Evolutionary conservation across 306 rosid genomes (phyloP), one percentile per base, ranked within the genome.

Genomic region (Glycine soja): DNA sequence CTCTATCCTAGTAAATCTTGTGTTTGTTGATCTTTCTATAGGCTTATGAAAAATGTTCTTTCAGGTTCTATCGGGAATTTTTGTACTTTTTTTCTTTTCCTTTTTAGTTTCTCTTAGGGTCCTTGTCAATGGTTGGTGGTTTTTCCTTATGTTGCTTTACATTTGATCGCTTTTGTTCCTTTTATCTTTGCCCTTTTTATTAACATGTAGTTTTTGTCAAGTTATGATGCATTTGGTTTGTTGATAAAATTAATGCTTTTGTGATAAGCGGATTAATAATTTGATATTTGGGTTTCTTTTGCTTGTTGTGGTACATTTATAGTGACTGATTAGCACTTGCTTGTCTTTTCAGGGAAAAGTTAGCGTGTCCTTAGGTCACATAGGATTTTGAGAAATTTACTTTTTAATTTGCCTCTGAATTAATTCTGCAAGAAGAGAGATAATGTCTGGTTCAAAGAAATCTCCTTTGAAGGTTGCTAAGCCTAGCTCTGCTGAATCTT

Each of bases 361-460:
- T 89, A 71, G 38, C 76, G 75, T 64, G 61, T 66, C 53, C 63
- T 52, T 45, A 43, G 64, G 61, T 58, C 73, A 43, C 45, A 32
- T 18, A 24, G 78, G 38, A 62, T 61, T 53, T 79, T 75, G 46
- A 82, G 24, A 24, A 77, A 43, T 80, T 82, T 24, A 52, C 19
- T 14, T 52, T 11, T 52, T 59, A 68, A 11, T 61, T 30, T 59
- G 50, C 57, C 6, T 42, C 43, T 48, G 70, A 68, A 57, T 70
- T 58, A 18, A 46, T 72, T 79, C 52, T 83, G 78, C 81, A 15
- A 67, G 11, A 73, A 43, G 56, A 45, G 14, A 47, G 45, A 85
- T 72, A 67, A 95, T 95, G 99, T 92, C 87, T 80, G 92, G 91
- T 70, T 84, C 82, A 81, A 93, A 85, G 97, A 92, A 82, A 74